Percentiles rank a stretch among this genome's conserved stretches.
Evolutionary conservation across 305 asterid species (phyloP).

Genomic region (Fraxinus baroniana): DNA sequence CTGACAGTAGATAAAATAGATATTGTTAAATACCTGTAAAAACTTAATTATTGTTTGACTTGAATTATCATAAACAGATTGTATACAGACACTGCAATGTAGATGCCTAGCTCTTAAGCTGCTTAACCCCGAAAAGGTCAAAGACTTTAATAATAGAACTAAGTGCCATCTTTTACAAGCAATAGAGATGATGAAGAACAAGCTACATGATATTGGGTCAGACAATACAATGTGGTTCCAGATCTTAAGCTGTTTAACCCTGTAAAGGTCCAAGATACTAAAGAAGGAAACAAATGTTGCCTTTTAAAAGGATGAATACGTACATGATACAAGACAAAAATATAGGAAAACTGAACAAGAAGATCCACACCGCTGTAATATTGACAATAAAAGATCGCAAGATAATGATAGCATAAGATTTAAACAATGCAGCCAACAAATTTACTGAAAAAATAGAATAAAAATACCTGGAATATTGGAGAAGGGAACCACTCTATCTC

Average conservation of each 20-base stretch:
- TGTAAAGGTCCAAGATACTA: not conserved
- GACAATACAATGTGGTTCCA: slow-evolving; percentile 1
- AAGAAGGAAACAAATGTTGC: not conserved
- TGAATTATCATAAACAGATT: not conserved
- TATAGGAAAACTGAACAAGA: not conserved
- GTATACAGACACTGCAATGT: not conserved
- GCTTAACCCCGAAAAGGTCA: not conserved
- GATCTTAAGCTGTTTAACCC: slow-evolving; percentile 9
- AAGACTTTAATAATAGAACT: not conserved
- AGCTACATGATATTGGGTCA: not conserved
- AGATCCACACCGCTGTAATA: not conserved
- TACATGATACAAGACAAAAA: not conserved
- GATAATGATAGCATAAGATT: not conserved
- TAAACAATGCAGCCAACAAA: slow-evolving; percentile 9
- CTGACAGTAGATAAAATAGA: slow-evolving; percentile 40
- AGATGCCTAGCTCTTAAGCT: slow-evolving; percentile 1
- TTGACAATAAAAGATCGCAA: not conserved
- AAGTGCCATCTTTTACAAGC: not conserved
- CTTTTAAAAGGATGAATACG: not conserved
- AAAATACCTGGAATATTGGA: slow-evolving; percentile 83
- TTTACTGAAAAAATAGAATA: slow-evolving; percentile 24
- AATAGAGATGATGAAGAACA: not conserved
- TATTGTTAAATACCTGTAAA: slow-evolving; percentile 11
- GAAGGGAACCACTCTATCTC: slow-evolving; percentile 96
- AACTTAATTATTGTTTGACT: not conserved